Percentiles rank a stretch among this genome's conserved stretches.
Evolutionary conservation across 371 early-diverging fungal species (phyloP).

Genomic region (Mortierella sp.): DNA sequence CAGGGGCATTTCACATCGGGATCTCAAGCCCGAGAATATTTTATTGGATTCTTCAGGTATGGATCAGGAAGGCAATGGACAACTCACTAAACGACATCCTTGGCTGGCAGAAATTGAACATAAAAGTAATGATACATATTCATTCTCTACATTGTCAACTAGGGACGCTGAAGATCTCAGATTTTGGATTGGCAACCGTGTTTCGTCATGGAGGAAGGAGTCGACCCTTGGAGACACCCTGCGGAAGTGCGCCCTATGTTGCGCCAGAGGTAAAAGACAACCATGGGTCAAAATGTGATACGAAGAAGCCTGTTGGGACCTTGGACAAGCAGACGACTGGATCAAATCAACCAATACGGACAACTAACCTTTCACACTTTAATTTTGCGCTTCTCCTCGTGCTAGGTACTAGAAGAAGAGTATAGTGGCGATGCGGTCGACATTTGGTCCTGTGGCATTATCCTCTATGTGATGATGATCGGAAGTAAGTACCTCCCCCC

Average conservation of each 20-base stretch:
- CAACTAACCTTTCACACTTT: background rate
- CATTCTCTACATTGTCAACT: background rate
- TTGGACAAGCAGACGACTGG: background rate
- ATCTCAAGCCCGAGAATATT: constrained; percentile 82
- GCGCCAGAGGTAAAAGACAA: constrained; percentile 87
- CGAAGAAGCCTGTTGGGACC: background rate
- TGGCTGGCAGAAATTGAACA: too few relatives aligned
- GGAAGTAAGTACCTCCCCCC: constrained; percentile 65
- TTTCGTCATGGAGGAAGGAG: constrained; percentile 62
- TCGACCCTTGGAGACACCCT: constrained; percentile 77
- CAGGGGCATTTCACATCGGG: constrained; percentile 65
- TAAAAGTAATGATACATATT: background rate
- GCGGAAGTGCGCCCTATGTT: constrained; percentile 92
- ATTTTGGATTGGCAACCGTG: constrained; percentile 95
- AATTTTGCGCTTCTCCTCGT: background rate
- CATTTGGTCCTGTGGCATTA: constrained; percentile 95
- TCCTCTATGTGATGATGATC: constrained; percentile 89
- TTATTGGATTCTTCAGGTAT: constrained; percentile 65
- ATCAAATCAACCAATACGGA: background rate
- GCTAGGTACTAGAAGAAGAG: constrained; percentile 63
- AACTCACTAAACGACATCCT: background rate
- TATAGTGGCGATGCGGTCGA: constrained; percentile 93
- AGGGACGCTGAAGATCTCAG: constrained; percentile 89
- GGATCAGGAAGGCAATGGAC: background rate
- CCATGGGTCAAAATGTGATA: constrained; percentile 55